These are phyloP conservation scores for Kwoniella bestiolae DNA, from an alignment of 768 basidiomycete species.

Conservation along the genomic window DNA sequence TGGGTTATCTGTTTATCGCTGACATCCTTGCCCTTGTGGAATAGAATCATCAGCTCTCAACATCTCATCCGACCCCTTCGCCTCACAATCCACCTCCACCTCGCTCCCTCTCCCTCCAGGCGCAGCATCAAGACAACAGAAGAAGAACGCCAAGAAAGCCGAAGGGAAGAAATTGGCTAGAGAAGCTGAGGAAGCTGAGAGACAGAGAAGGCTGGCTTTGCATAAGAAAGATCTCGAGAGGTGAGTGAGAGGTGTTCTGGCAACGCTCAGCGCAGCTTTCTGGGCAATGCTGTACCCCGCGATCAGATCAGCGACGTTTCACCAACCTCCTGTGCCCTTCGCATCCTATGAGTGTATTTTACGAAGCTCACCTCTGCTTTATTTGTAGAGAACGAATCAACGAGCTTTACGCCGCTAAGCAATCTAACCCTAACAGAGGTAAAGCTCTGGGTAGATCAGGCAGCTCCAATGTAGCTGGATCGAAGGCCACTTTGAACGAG, in stretches of 20 bases:
- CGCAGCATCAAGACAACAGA: conserved; percentile 39
- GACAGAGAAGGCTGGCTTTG: conserved; percentile 35
- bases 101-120: conserved; percentile 27
- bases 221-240: conserved; percentile 45
- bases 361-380: background rate
- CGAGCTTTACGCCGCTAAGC: conserved; percentile 40
- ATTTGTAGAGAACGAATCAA: conserved; percentile 43
- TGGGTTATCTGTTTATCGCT: background rate
- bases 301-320: too few relatives aligned
- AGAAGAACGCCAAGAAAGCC: conserved; percentile 51
- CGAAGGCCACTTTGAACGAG: conserved; percentile 25
- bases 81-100: conserved; percentile 14
- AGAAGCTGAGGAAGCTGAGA: conserved; percentile 49
- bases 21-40: background rate
- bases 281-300: too few relatives aligned
- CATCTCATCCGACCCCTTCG: conserved; percentile 12
- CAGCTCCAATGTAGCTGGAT: conserved; percentile 6
- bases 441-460: conserved; percentile 17
- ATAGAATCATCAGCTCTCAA: conserved; percentile 7
- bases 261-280: too few relatives aligned
- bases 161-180: conserved; percentile 46
- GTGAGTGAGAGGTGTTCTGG: conserved; percentile 36
- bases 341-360: background rate
- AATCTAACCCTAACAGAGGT: conserved; percentile 24
- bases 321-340: background rate